A percentile compares a stretch with the other conserved stretches of the same genome.
Evolutionary conservation across 345 rosid genomes (phyloP).

Genomic region (Crucihimalaya himalaica): DNA sequence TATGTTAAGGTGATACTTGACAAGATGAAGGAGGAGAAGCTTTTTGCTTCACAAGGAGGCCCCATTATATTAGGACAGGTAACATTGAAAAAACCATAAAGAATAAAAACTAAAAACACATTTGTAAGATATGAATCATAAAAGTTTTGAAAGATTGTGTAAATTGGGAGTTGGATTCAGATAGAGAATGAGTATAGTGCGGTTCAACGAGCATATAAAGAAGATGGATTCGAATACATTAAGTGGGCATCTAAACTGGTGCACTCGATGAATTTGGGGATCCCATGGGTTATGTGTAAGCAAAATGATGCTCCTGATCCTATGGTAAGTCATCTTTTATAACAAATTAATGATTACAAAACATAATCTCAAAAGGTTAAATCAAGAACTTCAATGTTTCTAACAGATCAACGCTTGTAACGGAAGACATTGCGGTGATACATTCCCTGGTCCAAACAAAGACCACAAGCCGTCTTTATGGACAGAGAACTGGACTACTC

Average conservation of each 20-base stretch:
- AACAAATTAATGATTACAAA: not conserved
- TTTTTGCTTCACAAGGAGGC: constrained; percentile 66
- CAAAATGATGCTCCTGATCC: constrained; percentile 84
- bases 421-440: constrained; percentile 97
- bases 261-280: constrained; percentile 50
- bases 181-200: constrained; percentile 90
- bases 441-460: constrained; percentile 84
- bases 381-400: not conserved
- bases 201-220: constrained; percentile 63
- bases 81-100: not conserved
- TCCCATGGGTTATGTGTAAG: constrained; percentile 98
- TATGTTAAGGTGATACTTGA: constrained; percentile 50
- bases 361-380: not conserved
- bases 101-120: not conserved
- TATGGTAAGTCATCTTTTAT: constrained; percentile 49
- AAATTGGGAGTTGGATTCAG: constrained; percentile 42
- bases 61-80: constrained; percentile 67
- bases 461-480: constrained; percentile 78
- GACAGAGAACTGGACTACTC: constrained; percentile 99
- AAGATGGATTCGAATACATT: constrained; percentile 59
- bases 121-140: not conserved
- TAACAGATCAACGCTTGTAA: constrained; percentile 88
- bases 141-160: constrained; percentile 9
- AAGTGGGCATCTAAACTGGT: constrained; percentile 80
- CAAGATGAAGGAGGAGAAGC: constrained; percentile 47